Conservation (phyloP, 2,329 filamentous ascomycete species). For the Epichloe amarillans region DNA sequence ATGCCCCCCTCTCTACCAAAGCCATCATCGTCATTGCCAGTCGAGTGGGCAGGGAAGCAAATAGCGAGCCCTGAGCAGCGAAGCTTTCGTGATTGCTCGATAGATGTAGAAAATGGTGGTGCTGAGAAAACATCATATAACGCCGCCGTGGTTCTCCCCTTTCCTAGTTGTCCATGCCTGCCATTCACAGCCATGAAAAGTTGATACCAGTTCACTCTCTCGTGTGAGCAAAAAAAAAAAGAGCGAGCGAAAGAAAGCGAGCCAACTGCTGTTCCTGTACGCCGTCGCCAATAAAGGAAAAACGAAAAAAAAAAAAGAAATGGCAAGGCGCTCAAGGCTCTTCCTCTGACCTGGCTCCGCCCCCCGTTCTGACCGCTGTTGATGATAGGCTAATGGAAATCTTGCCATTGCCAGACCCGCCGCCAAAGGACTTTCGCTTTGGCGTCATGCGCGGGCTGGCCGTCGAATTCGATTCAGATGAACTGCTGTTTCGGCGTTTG, state of each 20-base stretch:
- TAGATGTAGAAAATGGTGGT: not conserved
- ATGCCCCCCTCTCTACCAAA: not conserved
- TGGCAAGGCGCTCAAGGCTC: constrained; percentile 16
- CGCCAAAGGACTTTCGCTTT: constrained; percentile 28
- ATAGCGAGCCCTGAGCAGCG: not conserved
- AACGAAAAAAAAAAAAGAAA: not conserved
- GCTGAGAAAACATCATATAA: not conserved
- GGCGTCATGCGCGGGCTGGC: constrained; percentile 18
- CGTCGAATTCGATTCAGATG: constrained; percentile 29
- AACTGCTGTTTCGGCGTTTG: constrained; percentile 48
- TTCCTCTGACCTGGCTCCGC: constrained; percentile 24
- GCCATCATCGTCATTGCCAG: not conserved
- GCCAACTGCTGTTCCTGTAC: constrained; percentile 5
- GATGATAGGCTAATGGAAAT: constrained; percentile 46
- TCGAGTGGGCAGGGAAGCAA: not conserved
- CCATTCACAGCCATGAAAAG: not conserved
- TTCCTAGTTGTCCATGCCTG: not conserved
- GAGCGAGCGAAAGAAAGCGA: not conserved
- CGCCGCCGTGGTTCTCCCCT: not conserved
- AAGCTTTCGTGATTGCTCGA: not conserved
- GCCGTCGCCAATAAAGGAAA: constrained; percentile 7
- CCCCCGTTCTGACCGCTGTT: constrained; percentile 28
- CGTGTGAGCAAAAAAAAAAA: not conserved
- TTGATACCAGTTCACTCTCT: not conserved
- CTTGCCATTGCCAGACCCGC: constrained; percentile 30